Base-by-base conservation (phyloP, 495 filamentous ascomycete genomes). In the Bryoglossum gracile region DNA sequence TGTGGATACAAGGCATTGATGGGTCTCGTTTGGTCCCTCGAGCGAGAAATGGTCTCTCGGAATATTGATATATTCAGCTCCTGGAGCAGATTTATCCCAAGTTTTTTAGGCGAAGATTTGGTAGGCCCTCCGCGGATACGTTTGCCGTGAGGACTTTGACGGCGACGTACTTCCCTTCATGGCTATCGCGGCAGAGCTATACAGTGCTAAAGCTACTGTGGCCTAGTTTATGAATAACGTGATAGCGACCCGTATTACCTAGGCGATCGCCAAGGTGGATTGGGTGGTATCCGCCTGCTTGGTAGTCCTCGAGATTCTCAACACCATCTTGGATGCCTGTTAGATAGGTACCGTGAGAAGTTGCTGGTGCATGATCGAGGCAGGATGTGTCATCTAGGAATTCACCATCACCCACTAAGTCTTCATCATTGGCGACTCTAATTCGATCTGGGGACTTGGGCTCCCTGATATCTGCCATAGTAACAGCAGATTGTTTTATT, bases 221-320 rank as follows among this genome's bases (percentile, higher is more conserved):
- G 33, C 65, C 69, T 22, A 73, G 59, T 51, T 70, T 71, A 47
- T 70, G 61, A 16, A 68, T 48, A 25, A 73, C 55, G 17, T 57
- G 56, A 40, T 69, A 71, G 11, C 63, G 62, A 42, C 18, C 26
- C 16, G 8, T 18, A 24, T 50, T 42, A 19, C 58, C 45, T 10
- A 71, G 47, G 18, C 56, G 24, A 30, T 71, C 65, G 23, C 65
- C 66, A 16, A 73, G 48, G 26, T 62, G 49, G 10, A 70, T 51
- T 14, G 68, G 68, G 43, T 71, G 67, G 22, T 56, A 62, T 10
- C 67, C 67, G 17, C 65, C 64, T 2, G 32, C 23, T 10, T 60
- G 48, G 43, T 68, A 65, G 50, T 63, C 56, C 23, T 62, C 47
- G 13, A 63, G 36, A 32, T 51, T 46, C 30, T 63, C 63, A 3